Percentiles rank a stretch among this genome's conserved stretches.
These are phyloP conservation scores for Dendrobium catenatum DNA, from an alignment of 106 monocot genomes.

Conservation along the genomic window DNA sequence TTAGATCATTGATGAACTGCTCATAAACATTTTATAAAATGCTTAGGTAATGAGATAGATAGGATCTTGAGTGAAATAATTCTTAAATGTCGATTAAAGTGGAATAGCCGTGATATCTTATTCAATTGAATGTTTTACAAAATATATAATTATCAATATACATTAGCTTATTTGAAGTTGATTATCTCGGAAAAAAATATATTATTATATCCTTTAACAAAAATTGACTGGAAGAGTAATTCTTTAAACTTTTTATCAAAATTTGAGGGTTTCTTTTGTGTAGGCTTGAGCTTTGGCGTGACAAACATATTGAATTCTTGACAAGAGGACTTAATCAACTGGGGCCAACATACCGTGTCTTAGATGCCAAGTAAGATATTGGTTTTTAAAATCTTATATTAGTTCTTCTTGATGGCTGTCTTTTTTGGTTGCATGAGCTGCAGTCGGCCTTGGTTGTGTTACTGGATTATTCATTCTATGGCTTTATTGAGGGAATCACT, in stretches of 20 bases:
- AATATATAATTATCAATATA: neutral
- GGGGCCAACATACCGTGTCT: slow-evolving; percentile 56
- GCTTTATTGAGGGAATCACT: slow-evolving; percentile 55
- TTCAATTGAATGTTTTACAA: neutral
- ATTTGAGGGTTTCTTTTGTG: slow-evolving; percentile 3
- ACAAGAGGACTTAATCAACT: slow-evolving; percentile 54
- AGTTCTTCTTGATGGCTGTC: neutral
- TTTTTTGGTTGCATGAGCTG: slow-evolving; percentile 1
- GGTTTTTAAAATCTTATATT: neutral
- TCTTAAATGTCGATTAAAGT: neutral
- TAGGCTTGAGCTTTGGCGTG: slow-evolving; percentile 87
- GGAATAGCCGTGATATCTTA: no score
- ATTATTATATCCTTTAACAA: neutral
- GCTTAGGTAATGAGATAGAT: neutral
- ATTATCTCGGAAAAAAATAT: neutral
- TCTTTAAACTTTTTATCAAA: neutral
- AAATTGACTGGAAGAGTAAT: neutral
- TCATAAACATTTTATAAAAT: neutral
- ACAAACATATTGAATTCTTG: slow-evolving; percentile 75
- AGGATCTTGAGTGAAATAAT: neutral
- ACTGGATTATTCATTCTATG: slow-evolving; percentile 92
- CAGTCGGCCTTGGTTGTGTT: slow-evolving; percentile 98
- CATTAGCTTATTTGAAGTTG: neutral
- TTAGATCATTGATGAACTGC: neutral
- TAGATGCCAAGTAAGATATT: slow-evolving; percentile 78